Evolutionary conservation across 1,284 basidiomycete species (phyloP).

Genomic region (Anthracocystis panici-leucophaei): DNA sequence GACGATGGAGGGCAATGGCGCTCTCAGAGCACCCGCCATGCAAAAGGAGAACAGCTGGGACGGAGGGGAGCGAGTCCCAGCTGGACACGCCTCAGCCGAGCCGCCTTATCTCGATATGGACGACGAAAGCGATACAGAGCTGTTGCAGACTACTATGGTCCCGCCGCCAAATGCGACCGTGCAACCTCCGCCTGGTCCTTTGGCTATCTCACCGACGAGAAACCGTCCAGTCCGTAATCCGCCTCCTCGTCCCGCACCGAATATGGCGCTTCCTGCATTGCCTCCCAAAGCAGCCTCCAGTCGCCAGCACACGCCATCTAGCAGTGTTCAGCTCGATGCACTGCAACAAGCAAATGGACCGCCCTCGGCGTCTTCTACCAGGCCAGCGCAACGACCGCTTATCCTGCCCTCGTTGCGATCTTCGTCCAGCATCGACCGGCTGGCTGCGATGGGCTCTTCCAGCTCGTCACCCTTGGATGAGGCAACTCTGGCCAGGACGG

Average conservation of each 20-base stretch:
- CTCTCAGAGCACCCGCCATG: not conserved
- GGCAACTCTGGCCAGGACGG: not conserved
- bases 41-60: constrained; percentile 39
- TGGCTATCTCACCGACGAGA: constrained; percentile 5
- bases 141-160: not conserved
- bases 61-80: constrained; percentile 23
- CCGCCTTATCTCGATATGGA: constrained; percentile 36
- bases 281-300: constrained; percentile 2
- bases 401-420: constrained; percentile 36
- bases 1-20: not conserved
- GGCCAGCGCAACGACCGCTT: constrained; percentile 25
- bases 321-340: constrained; percentile 5
- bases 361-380: constrained; percentile 6
- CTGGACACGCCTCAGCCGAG: constrained; percentile 7
- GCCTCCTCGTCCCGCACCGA: constrained; percentile 35
- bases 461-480: constrained; percentile 3
- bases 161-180: not conserved
- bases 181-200: not conserved
- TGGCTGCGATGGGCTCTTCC: constrained; percentile 13
- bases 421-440: constrained; percentile 18
- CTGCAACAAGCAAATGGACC: not conserved
- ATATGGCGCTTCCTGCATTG: constrained; percentile 26
- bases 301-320: constrained; percentile 6
- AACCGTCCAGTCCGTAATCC: constrained; percentile 21
- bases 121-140: constrained; percentile 13